Evolutionary conservation across 163 green algal species (phyloP), one percentile per base, ranked within the genome.

Genomic region (Chlorella variabilis): DNA sequence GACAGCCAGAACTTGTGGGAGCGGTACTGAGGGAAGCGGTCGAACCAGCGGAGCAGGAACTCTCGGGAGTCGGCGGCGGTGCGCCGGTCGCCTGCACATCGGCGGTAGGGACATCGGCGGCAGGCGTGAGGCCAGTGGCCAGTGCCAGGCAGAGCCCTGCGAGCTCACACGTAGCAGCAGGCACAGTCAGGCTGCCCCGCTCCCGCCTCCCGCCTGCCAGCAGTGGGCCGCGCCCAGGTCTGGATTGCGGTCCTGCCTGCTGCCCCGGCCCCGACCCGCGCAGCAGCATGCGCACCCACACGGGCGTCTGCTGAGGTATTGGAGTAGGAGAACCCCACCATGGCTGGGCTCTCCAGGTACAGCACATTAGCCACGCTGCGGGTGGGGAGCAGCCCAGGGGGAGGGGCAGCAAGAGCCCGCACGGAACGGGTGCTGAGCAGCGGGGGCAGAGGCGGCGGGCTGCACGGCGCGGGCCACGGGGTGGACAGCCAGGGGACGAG

Each of bases 281-380:
- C n/a, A n/a, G 25, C 33, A 34, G 33, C 8, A 20, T 18, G n/a
- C 88, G 87, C 87, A 90, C 91, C 93, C 21, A 96, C 90, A 29
- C 83, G 54, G 0, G 75, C 74, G 76, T 98, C 95, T 2, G 31
- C 21, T 17, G 80, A 83, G 31, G 71, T 90, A 80, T 96, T 96
- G 68, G 78, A 92, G 86, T 96, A 97, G 54, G 71, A 91, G 80
- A 94, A 98, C 25, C 95, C 95, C 7, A 98, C 93, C 85, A 95
- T 95, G 1, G 94, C 94, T 23, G 95, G 95, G 48, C 75, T 90
- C 78, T 98, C 95, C 13, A 98, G 23, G 33, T 94, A 98, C 4
- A 98, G 70, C n/a, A 95, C 75, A 41, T 89, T 90, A 33, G 90
- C 90, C n/a, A 86, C 92, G 62, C 49, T 94, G 85, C 80, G 63